Evolutionary conservation across 2,329 filamentous ascomycete genomes (phyloP).

Genomic region (Ceratocystis cubensis): DNA sequence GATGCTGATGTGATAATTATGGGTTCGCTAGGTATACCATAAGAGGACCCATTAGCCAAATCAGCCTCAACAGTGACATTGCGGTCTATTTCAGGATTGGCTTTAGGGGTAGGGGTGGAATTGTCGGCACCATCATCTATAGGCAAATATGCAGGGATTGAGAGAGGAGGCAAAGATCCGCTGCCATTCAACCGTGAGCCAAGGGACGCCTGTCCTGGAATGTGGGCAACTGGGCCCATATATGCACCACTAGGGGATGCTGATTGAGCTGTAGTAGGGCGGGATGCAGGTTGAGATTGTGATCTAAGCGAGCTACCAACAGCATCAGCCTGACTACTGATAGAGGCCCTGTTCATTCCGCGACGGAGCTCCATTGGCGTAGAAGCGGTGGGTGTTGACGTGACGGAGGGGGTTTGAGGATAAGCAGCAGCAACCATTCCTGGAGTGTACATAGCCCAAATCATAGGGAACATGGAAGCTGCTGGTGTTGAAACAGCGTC

Average conservation of each 20-base stretch:
- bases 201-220: slow-evolving; percentile 22
- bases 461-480: slow-evolving; percentile 34
- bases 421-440: slow-evolving; percentile 8
- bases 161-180: slow-evolving; percentile 18
- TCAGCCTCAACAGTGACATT: not conserved
- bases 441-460: not conserved
- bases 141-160: slow-evolving; percentile 23
- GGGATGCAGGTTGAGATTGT: slow-evolving; percentile 53
- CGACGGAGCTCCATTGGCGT: slow-evolving; percentile 39
- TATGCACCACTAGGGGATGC: slow-evolving; percentile 1
- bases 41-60: not conserved
- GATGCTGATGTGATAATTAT: slow-evolving; percentile 3
- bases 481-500: slow-evolving; percentile 49
- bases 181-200: not conserved
- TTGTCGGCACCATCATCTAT: not conserved
- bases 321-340: slow-evolving; percentile 3
- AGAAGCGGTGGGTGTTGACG: not conserved
- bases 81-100: not conserved
- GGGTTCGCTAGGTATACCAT: not conserved
- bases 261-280: slow-evolving; percentile 26
- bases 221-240: slow-evolving; percentile 23
- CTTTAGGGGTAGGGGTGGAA: slow-evolving; percentile 6
- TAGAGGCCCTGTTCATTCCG: slow-evolving; percentile 42
- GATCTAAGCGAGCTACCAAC: slow-evolving; percentile 47
- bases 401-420: not conserved